Percentiles rank a stretch among this genome's conserved stretches.
phyloP scores from a whole-genome alignment of 768 basidiomycete species.

The Epithele typhae region DNA sequence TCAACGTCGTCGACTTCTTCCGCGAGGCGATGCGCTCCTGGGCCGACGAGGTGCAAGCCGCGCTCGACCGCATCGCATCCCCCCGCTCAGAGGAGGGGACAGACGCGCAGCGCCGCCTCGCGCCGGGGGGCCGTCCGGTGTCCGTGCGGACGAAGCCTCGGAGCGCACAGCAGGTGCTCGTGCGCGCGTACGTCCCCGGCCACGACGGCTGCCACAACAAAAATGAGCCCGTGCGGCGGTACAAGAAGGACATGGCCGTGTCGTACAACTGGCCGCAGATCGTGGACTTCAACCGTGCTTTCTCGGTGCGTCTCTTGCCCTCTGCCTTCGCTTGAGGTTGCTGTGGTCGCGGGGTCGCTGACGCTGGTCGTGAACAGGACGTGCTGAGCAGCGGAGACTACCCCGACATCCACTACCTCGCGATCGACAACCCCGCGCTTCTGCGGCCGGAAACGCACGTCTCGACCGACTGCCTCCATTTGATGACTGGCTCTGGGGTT shows the following conservation, averaged over 20 bases:
- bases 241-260: conserved; percentile 39
- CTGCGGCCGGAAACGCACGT: conserved; percentile 61
- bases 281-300: conserved; percentile 49
- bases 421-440: conserved; percentile 57
- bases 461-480: conserved; percentile 42
- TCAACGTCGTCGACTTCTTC: conserved; percentile 54
- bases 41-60: conserved; percentile 47
- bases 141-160: conserved; percentile 7
- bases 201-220: conserved; percentile 60
- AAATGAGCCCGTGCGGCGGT: conserved; percentile 40
- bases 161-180: conserved; percentile 40
- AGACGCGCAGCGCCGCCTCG: too few species aligned
- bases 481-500: conserved; percentile 43
- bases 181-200: conserved; percentile 59
- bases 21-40: conserved; percentile 50
- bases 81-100: too few species aligned
- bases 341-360: background rate
- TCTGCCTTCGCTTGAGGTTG: background rate
- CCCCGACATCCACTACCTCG: conserved; percentile 53
- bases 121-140: conserved; percentile 16
- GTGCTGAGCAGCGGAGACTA: conserved; percentile 38
- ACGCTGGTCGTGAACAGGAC: conserved; percentile 27
- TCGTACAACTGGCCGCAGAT: conserved; percentile 70
- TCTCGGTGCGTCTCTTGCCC: conserved; percentile 40
- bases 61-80: conserved; percentile 31